phyloP scores from a whole-genome alignment of 805 yeast genomes.

The Cyberlindnera misumaiensis region DNA sequence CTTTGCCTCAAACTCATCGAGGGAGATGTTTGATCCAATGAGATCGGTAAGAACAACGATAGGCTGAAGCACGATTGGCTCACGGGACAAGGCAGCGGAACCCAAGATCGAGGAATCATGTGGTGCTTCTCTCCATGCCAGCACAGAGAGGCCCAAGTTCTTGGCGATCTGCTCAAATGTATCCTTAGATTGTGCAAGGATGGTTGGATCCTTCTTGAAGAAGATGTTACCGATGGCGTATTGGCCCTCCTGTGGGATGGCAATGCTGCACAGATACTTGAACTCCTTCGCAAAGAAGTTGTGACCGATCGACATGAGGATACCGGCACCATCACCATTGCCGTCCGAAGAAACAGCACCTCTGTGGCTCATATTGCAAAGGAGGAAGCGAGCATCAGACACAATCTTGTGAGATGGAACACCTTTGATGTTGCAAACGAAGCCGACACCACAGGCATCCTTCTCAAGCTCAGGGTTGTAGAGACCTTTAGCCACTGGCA shows the following conservation, averaged over 20 bases:
- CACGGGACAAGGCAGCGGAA: slow-evolving; percentile 89
- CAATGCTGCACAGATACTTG: slow-evolving; percentile 56
- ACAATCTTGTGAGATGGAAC: slow-evolving; percentile 82
- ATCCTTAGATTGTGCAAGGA: slow-evolving; percentile 59
- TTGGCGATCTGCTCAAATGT: slow-evolving; percentile 79
- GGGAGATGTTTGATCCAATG: slow-evolving; percentile 32
- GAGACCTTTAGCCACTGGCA: slow-evolving; percentile 82
- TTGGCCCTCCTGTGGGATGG: slow-evolving; percentile 73
- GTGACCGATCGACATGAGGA: slow-evolving; percentile 88
- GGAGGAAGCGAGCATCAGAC: slow-evolving; percentile 77
- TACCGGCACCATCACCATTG: slow-evolving; percentile 99
- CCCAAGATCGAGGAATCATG: slow-evolving; percentile 92
- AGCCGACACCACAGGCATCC: slow-evolving; percentile 99
- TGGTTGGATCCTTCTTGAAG: slow-evolving; percentile 76
- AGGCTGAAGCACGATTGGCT: slow-evolving; percentile 91
- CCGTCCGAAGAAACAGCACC: slow-evolving; percentile 97
- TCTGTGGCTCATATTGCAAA: slow-evolving; percentile 97
- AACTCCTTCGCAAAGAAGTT: slow-evolving; percentile 82
- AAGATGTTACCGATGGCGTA: slow-evolving; percentile 94
- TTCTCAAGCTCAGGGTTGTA: slow-evolving; percentile 92
- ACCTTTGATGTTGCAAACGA: slow-evolving; percentile 92
- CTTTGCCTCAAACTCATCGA: slow-evolving; percentile 47
- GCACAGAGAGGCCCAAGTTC: slow-evolving; percentile 68
- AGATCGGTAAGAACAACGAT: slow-evolving; percentile 62
- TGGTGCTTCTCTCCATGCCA: slow-evolving; percentile 95